Evolutionary conservation across 2,329 filamentous ascomycete genomes (phyloP).

Genomic region (Fusarium napiforme): DNA sequence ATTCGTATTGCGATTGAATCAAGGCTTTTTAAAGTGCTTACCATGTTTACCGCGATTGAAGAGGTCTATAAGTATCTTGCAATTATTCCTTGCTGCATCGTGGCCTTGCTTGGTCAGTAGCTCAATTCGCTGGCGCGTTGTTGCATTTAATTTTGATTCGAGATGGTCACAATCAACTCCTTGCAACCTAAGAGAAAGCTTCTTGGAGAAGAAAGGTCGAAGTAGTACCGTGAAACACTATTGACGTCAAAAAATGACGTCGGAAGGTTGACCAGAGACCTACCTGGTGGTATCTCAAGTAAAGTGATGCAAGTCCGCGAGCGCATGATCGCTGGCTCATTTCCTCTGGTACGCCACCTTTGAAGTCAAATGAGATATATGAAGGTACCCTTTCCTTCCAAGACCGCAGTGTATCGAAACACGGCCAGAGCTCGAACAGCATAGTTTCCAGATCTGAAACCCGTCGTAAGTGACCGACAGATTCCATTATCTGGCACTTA

Average conservation of each 20-base stretch:
- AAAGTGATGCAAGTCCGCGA: not conserved
- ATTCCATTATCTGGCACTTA: not conserved
- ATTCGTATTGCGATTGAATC: not conserved
- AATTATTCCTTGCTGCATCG: not conserved
- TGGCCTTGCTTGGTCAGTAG: not conserved
- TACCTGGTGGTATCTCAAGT: not conserved
- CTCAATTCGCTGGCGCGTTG: not conserved
- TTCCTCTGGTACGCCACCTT: not conserved
- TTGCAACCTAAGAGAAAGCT: not conserved
- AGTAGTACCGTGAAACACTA: not conserved
- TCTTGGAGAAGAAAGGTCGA: not conserved
- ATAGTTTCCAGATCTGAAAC: not conserved
- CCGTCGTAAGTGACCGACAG: not conserved
- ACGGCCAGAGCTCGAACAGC: not conserved
- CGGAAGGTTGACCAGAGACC: fast-evolving
- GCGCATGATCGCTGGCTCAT: not conserved
- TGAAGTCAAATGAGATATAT: not conserved
- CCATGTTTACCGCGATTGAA: not conserved
- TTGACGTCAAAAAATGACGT: not conserved
- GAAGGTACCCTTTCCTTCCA: not conserved
- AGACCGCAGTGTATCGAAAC: not conserved
- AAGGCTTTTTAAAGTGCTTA: too few relatives aligned
- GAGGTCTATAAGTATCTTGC: not conserved
- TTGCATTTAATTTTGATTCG: not conserved
- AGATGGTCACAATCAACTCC: not conserved